Percentiles rank a stretch among this genome's conserved stretches.
Evolutionary conservation across 2,329 filamentous ascomycete species (phyloP).

Genomic region (Penicillium sp.): DNA sequence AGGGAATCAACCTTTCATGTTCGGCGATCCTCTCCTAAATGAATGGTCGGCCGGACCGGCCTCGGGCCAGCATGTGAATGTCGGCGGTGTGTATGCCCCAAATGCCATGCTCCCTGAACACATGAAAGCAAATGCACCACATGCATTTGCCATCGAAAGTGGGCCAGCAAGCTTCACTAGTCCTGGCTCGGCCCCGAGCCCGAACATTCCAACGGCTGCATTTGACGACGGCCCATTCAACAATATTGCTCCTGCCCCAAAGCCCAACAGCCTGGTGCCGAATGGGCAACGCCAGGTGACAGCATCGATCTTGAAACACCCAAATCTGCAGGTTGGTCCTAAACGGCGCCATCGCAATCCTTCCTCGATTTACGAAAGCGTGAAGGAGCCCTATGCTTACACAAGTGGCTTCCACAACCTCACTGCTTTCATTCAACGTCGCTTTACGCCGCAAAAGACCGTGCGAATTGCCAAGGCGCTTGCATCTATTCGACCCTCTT

Average conservation of each 20-base stretch:
- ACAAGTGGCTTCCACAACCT: slow-evolving; percentile 86
- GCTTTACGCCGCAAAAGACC: slow-evolving; percentile 73
- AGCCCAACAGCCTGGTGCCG: slow-evolving; percentile 29
- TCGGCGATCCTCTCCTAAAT: slow-evolving; percentile 44
- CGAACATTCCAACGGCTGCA: slow-evolving; percentile 42
- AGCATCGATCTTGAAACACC: slow-evolving; percentile 45
- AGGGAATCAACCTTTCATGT: slow-evolving; percentile 45
- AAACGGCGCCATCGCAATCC: slow-evolving; percentile 66
- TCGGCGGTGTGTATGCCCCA: slow-evolving; percentile 36
- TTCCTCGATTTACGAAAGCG: slow-evolving; percentile 80
- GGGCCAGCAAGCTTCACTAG: slow-evolving; percentile 55
- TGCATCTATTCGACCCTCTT: slow-evolving; percentile 84
- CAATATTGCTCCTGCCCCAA: slow-evolving; percentile 21
- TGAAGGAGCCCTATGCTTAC: slow-evolving; percentile 89
- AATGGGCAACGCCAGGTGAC: slow-evolving; percentile 39
- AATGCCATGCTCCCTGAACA: slow-evolving; percentile 40
- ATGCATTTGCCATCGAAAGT: slow-evolving; percentile 62
- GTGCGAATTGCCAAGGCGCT: slow-evolving; percentile 82
- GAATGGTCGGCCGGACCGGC: slow-evolving; percentile 45
- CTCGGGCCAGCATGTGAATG: slow-evolving; percentile 34
- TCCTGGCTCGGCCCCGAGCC: slow-evolving; percentile 57
- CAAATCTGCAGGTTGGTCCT: slow-evolving; percentile 33
- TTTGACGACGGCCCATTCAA: slow-evolving; percentile 41
- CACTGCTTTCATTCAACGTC: slow-evolving; percentile 72
- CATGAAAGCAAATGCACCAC: slow-evolving; percentile 48